A percentile compares a stretch with the other conserved stretches of the same genome.
phyloP scores from a whole-genome alignment of 805 yeast species.

The Saturnispora dispora region DNA sequence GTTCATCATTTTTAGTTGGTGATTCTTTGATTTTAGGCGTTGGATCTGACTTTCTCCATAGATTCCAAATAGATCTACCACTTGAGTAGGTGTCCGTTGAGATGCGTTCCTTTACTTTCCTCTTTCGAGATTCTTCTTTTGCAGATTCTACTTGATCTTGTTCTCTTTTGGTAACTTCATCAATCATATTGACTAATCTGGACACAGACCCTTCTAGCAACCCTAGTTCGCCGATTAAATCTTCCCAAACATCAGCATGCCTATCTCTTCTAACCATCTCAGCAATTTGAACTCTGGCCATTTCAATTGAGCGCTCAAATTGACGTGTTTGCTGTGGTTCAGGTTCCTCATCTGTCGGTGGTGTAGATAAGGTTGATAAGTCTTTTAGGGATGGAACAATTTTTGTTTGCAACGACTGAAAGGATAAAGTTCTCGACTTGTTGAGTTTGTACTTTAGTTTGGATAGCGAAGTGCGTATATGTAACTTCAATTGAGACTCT shows the following conservation, averaged over 20 bases:
- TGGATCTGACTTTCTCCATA: not conserved
- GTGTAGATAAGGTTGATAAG: not conserved
- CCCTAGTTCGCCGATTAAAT: slow-evolving; percentile 13
- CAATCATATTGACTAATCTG: slow-evolving; percentile 7
- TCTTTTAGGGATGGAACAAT: slow-evolving; percentile 6
- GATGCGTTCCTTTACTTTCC: not conserved
- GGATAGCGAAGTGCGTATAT: slow-evolving; percentile 8
- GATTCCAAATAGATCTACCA: slow-evolving; percentile 6
- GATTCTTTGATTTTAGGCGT: not conserved
- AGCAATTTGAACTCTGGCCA: slow-evolving; percentile 8
- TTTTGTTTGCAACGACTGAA: slow-evolving; percentile 4
- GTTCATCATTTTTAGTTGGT: not conserved
- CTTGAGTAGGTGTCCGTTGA: too few relatives aligned
- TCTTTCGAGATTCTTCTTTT: not conserved
- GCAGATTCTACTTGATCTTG: not conserved
- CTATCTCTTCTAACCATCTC: slow-evolving; percentile 13
- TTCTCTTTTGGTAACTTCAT: slow-evolving; percentile 1
- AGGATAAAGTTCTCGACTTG: slow-evolving; percentile 10
- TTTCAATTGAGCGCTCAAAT: slow-evolving; percentile 12
- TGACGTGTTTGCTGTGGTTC: slow-evolving; percentile 8
- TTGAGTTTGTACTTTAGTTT: slow-evolving; percentile 11
- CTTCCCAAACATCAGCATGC: slow-evolving; percentile 15
- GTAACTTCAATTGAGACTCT: slow-evolving; percentile 9
- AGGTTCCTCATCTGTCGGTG: not conserved
- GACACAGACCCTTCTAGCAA: slow-evolving; percentile 9